Percentiles rank a stretch among this genome's conserved stretches.
phyloP scores from a whole-genome alignment of 148 eudicot genomes.

The Silene latifolia region DNA sequence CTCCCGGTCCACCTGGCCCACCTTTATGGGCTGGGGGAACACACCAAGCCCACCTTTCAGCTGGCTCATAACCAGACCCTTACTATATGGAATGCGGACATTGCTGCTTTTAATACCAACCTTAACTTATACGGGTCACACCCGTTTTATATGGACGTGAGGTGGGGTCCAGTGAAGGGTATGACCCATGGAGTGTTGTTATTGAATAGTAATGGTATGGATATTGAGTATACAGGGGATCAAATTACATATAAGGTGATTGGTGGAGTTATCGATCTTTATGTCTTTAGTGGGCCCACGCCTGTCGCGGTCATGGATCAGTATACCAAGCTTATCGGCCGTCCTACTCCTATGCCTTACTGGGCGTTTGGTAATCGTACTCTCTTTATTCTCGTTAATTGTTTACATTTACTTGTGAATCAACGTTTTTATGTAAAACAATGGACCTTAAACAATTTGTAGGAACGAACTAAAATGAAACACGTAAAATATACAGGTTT shows the following conservation, averaged over 20 bases:
- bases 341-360: conserved; percentile 59
- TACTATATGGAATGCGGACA: conserved; percentile 50
- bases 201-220: conserved; percentile 57
- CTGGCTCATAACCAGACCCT: conserved; percentile 39
- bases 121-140: conserved; percentile 51
- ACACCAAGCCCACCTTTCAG: conserved; percentile 37
- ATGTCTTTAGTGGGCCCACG: conserved; percentile 41
- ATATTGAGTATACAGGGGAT: conserved; percentile 46
- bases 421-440: no score
- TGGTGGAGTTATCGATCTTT: conserved; percentile 52
- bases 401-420: background rate
- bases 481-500: conserved; percentile 29
- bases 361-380: conserved; percentile 50
- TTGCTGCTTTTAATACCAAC: conserved; percentile 28
- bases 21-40: conserved; percentile 53
- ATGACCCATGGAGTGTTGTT: conserved; percentile 44
- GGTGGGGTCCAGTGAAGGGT: conserved; percentile 31
- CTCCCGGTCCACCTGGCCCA: conserved; percentile 35
- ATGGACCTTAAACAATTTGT: background rate
- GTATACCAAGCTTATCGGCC: conserved; percentile 43
- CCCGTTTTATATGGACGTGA: conserved; percentile 51
- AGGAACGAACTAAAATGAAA: background rate
- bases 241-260: conserved; percentile 44
- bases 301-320: conserved; percentile 43
- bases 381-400: background rate